A percentile compares a stretch with the other conserved stretches of the same genome.
Evolutionary conservation across 345 rosid genomes (phyloP).

Genomic region (Bruguiera parviflora): DNA sequence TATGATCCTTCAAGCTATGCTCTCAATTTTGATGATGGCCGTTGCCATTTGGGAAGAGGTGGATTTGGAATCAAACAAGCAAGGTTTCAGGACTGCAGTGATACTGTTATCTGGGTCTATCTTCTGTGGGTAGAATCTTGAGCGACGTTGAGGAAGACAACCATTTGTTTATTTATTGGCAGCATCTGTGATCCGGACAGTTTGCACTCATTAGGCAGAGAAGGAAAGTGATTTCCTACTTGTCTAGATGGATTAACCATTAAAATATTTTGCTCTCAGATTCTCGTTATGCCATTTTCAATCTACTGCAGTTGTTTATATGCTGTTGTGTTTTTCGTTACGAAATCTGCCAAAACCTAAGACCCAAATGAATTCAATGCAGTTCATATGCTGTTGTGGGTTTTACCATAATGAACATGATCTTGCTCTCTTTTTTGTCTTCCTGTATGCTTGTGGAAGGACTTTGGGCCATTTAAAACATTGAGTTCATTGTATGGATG

Average conservation of each 20-base stretch:
- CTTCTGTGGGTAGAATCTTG: constrained; percentile 37
- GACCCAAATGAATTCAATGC: too few species aligned
- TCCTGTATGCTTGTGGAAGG: too few species aligned
- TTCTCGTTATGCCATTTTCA: too few species aligned
- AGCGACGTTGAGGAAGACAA: neutral
- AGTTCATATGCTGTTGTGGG: too few species aligned
- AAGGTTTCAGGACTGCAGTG: constrained; percentile 13
- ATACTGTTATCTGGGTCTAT: constrained; percentile 34
- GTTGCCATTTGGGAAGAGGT: constrained; percentile 10
- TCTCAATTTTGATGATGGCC: constrained; percentile 68
- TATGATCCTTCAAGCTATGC: constrained; percentile 91
- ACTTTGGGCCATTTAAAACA: too few species aligned
- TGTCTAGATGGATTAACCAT: neutral
- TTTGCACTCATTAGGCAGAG: neutral
- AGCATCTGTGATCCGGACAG: neutral
- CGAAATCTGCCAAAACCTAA: too few species aligned
- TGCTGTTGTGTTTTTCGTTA: too few species aligned
- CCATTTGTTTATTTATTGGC: neutral
- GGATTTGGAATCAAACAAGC: constrained; percentile 15
- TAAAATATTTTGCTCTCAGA: neutral
- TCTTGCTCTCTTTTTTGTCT: too few species aligned
- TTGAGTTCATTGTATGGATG: too few species aligned
- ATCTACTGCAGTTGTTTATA: too few species aligned
- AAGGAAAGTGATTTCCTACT: neutral
- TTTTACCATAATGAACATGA: too few species aligned